Evolutionary conservation across 208 protist species (phyloP).

Genomic region (Leishmania braziliensis): DNA sequence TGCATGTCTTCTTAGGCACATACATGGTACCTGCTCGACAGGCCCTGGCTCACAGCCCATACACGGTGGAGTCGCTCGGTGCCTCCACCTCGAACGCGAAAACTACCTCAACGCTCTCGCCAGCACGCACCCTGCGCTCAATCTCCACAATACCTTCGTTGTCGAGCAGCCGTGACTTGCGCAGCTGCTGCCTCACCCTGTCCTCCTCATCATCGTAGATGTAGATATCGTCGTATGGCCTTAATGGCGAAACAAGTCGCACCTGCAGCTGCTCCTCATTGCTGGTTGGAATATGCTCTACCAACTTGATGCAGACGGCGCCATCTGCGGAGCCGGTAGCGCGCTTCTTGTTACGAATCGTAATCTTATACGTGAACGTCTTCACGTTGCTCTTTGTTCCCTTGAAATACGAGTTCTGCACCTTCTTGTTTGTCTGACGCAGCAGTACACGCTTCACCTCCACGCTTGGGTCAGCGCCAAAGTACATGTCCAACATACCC

Average conservation of each 20-base stretch:
- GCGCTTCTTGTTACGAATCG: slow-evolving; percentile 33
- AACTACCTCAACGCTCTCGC: slow-evolving; percentile 23
- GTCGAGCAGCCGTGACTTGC: slow-evolving; percentile 25
- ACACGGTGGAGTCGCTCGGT: slow-evolving; percentile 24
- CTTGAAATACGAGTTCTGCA: slow-evolving; percentile 24
- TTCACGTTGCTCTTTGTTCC: slow-evolving; percentile 22
- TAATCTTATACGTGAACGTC: slow-evolving; percentile 27
- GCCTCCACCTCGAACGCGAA: slow-evolving; percentile 34
- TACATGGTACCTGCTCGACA: neutral
- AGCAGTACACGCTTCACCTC: slow-evolving; percentile 34
- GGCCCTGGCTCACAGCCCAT: slow-evolving; percentile 14
- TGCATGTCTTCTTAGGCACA: neutral
- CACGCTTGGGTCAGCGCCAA: slow-evolving; percentile 30
- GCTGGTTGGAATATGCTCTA: slow-evolving; percentile 34
- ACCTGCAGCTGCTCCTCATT: slow-evolving; percentile 36
- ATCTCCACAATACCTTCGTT: slow-evolving; percentile 35
- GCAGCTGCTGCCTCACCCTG: slow-evolving; percentile 20
- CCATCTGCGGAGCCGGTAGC: slow-evolving; percentile 7
- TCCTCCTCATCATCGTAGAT: slow-evolving; percentile 31
- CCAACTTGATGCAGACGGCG: slow-evolving; percentile 19
- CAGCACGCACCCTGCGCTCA: slow-evolving; percentile 23
- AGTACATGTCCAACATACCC: slow-evolving; percentile 20
- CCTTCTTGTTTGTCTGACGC: slow-evolving; percentile 30
- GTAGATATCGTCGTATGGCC: slow-evolving; percentile 30
- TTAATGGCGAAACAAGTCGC: slow-evolving; percentile 25